Percentiles rank a stretch among this genome's conserved stretches.
Evolutionary conservation across 106 monocot species (phyloP).

Genomic region (Chionographis japonica): DNA sequence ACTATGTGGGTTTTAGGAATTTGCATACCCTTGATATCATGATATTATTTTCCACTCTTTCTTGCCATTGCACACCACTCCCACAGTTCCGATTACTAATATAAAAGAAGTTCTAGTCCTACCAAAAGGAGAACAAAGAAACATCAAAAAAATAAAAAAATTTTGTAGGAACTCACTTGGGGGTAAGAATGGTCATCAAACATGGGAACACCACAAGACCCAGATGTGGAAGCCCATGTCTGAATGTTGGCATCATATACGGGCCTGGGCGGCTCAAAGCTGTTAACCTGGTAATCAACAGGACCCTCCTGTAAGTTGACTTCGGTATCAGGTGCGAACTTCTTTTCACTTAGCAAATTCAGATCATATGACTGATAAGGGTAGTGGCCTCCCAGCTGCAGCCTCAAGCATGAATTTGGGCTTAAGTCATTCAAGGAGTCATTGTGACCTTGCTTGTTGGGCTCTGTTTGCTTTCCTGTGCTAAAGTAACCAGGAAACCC

Average conservation of each 20-base stretch:
- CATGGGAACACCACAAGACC: background rate
- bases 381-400: constrained; percentile 1
- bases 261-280: background rate
- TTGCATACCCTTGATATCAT: too few relatives aligned
- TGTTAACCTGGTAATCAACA: background rate
- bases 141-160: background rate
- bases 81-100: too few relatives aligned
- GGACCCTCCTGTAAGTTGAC: background rate
- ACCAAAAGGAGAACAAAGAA: too few relatives aligned
- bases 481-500: background rate
- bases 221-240: background rate
- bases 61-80: too few relatives aligned
- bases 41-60: too few relatives aligned
- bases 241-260: background rate
- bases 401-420: background rate
- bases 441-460: background rate
- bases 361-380: background rate
- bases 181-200: background rate
- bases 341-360: background rate
- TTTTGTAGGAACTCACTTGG: background rate
- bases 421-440: background rate
- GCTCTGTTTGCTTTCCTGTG: background rate
- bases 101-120: too few relatives aligned
- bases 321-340: background rate
- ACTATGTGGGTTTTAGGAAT: too few relatives aligned